These are phyloP conservation scores for Psilocybe cyanescens DNA, from an alignment of 768 basidiomycete species.

Conservation along the genomic window DNA sequence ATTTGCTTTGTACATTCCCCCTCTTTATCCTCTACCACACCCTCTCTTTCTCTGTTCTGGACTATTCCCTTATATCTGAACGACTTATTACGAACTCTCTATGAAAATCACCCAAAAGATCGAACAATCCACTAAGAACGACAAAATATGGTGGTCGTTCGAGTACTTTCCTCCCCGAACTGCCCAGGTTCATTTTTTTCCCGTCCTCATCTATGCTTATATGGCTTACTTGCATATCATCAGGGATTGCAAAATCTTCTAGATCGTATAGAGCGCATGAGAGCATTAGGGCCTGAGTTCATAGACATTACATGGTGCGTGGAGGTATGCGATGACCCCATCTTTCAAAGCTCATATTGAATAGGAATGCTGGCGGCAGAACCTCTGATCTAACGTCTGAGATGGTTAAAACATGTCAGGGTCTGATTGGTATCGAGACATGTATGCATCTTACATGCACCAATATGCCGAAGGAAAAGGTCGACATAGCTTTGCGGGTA, in stretches of 20 bases:
- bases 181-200: constrained; percentile 67
- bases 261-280: constrained; percentile 99
- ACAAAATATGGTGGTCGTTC: constrained; percentile 96
- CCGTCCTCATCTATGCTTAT: not conserved
- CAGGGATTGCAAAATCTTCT: constrained; percentile 94
- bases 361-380: constrained; percentile 94
- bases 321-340: constrained; percentile 1
- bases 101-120: constrained; percentile 99
- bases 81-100: constrained; percentile 24
- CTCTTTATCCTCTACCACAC: constrained; percentile 13
- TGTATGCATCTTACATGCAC: constrained; percentile 99
- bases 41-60: constrained; percentile 25
- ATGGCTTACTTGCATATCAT: constrained; percentile 2
- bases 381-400: constrained; percentile 94
- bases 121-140: constrained; percentile 80
- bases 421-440: constrained; percentile 91
- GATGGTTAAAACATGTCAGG: constrained; percentile 93
- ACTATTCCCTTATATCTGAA: constrained; percentile 22
- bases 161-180: constrained; percentile 98
- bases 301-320: constrained; percentile 94
- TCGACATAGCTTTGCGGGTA: constrained; percentile 89
- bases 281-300: constrained; percentile 93
- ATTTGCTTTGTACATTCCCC: constrained; percentile 12
- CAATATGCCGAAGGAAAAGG: constrained; percentile 96
- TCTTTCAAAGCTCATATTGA: constrained; percentile 6